A percentile compares a stretch with the other conserved stretches of the same genome.
phyloP scores from a whole-genome alignment of 768 basidiomycete genomes.

The Mycena galericulata region DNA sequence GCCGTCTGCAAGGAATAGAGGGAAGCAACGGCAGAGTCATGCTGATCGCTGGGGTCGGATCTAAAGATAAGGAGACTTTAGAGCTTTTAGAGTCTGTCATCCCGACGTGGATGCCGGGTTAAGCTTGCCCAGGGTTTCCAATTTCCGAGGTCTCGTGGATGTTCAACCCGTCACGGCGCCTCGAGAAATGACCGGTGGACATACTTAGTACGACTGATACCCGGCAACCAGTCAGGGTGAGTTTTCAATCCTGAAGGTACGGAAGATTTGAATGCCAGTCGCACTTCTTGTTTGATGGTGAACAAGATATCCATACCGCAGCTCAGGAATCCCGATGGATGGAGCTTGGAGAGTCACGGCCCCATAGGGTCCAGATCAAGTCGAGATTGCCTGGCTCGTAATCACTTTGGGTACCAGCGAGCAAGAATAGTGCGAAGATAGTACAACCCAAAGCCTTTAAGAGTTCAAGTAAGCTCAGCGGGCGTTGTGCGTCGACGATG shows the following conservation, averaged over 20 bases:
- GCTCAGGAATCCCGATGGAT: too few species aligned
- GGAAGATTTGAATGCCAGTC: not conserved
- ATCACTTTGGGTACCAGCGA: too few species aligned
- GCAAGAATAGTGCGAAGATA: too few species aligned
- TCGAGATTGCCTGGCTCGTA: too few species aligned
- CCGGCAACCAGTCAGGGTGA: not conserved
- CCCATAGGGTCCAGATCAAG: too few species aligned
- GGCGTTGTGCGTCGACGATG: too few species aligned
- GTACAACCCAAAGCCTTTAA: too few species aligned
- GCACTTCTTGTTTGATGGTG: not conserved
- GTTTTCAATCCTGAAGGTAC: not conserved
- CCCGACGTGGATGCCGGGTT: not conserved
- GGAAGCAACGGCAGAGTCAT: not conserved
- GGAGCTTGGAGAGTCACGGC: too few species aligned
- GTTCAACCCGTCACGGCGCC: conserved; percentile 3
- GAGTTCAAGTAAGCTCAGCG: too few species aligned
- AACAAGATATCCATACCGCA: too few species aligned
- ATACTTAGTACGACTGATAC: not conserved
- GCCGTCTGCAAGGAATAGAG: not conserved
- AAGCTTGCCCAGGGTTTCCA: conserved; percentile 1
- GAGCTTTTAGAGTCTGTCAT: not conserved
- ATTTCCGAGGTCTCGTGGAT: not conserved
- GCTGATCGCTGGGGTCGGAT: not conserved
- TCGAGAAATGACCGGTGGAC: conserved; percentile 11
- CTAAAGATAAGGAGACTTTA: conserved; percentile 8